Evolutionary conservation across 1,284 basidiomycete species (phyloP), one percentile per base, ranked within the genome.

Genomic region (Chondrostereum purpureum): DNA sequence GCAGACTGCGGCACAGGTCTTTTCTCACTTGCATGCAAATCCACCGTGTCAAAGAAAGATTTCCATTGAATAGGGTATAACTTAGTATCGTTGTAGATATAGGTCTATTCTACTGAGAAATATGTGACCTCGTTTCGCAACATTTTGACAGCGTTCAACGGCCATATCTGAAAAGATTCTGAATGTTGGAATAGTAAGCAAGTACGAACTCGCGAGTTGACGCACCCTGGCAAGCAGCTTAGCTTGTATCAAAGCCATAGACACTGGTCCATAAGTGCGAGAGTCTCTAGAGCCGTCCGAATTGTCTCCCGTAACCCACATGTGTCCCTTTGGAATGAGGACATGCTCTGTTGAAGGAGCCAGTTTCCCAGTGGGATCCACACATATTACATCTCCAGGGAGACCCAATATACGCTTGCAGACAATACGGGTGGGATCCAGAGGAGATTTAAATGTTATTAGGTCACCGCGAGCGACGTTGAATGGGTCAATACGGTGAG

Each of bases 221-320:
- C 60, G 67, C 72, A 94, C 91, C 70, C 81, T 80, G 0, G 85
- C 89, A 43, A 84, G 58, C 5, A 96, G 69, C 55, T 77, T 88
- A 1, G 88, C 90, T 52, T 80, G 76, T 20, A 98, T 68, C 39
- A 98, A 70, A 2, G 80, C 88, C 50, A 93, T 74, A 0, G 95
- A 85, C 0, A 99, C 85, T 4, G 95, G 94, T 0, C 95, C 95
- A 65, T 97, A 97, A 35, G 75, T 68, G 46, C 94, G 74, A 20
- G 92, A 97, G 65, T 98, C 95, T 6, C 83, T 80, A 36, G 91
- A 93, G 54, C 77, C 78, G 21, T 77, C 72, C 46, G 88, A 70
- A 56, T 99, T 99, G 68, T 99, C 95, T 11, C 95, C 95, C 20
- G 74, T 78, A 36, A 96, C 70, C 94, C 94, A 99, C n/a, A 97